Evolutionary conservation across 768 basidiomycete genomes (phyloP).

Genomic region (Podaxis rugospora): DNA sequence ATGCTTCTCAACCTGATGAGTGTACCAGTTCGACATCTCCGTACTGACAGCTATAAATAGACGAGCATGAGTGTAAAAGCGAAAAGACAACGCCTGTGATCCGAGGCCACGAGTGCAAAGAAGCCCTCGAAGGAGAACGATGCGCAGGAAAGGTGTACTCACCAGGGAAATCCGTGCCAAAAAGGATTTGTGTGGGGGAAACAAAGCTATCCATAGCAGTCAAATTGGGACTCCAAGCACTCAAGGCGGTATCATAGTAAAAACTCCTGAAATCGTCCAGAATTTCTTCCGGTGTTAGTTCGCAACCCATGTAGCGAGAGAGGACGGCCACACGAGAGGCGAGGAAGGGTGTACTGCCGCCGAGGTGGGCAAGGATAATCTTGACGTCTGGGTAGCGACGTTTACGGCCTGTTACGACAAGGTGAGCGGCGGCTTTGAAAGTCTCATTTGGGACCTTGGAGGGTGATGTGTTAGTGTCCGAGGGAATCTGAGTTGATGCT

Average conservation of each 20-base stretch:
- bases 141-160: conserved; percentile 13
- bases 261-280: conserved; percentile 65
- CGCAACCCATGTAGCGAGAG: conserved; percentile 66
- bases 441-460: conserved; percentile 75
- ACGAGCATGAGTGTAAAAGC: background rate
- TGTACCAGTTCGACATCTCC: conserved; percentile 59
- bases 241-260: conserved; percentile 72
- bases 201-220: conserved; percentile 48
- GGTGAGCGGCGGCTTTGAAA: conserved; percentile 74
- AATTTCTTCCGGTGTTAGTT: conserved; percentile 59
- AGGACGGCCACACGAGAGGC: conserved; percentile 67
- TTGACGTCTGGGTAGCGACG: conserved; percentile 55
- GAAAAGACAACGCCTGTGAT: background rate
- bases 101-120: background rate
- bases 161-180: conserved; percentile 81
- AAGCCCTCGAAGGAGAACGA: background rate
- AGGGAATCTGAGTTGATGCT: background rate
- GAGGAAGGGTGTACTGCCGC: conserved; percentile 63
- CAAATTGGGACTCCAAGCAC: conserved; percentile 50
- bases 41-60: conserved; percentile 47
- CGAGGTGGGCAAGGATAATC: conserved; percentile 70
- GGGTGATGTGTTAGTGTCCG: background rate
- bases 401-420: conserved; percentile 68
- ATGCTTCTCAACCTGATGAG: conserved; percentile 44
- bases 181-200: conserved; percentile 48